Evolutionary conservation across 2,329 filamentous ascomycete species (phyloP).

Genomic region (Coniochaeta hoffmannii): DNA sequence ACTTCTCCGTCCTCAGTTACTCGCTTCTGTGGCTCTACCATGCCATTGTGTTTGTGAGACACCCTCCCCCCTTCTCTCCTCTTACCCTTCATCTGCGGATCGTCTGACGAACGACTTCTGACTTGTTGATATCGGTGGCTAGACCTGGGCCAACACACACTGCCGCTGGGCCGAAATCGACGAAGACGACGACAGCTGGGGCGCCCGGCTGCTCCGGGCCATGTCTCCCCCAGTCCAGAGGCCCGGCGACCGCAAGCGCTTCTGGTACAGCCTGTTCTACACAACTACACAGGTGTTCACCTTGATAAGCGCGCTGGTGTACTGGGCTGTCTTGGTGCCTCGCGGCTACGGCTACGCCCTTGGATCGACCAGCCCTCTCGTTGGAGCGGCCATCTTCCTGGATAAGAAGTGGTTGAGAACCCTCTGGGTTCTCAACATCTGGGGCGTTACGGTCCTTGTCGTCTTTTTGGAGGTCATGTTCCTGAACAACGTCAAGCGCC

Average conservation of each 20-base stretch:
- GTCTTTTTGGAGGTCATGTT: constrained; percentile 37
- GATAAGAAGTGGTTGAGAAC: constrained; percentile 38
- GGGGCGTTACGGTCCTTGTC: constrained; percentile 32
- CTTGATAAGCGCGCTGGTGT: constrained; percentile 43
- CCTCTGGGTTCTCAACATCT: constrained; percentile 39
- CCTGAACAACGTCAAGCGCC: constrained; percentile 47
- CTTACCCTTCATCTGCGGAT: no score
- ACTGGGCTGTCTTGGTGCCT: constrained; percentile 34
- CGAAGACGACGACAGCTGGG: constrained; percentile 25
- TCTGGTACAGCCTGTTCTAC: constrained; percentile 44
- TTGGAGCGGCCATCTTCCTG: constrained; percentile 25
- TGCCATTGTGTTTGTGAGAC: constrained; percentile 36
- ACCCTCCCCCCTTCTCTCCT: background rate
- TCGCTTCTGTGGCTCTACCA: constrained; percentile 37
- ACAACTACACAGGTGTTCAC: constrained; percentile 35
- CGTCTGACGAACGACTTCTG: background rate
- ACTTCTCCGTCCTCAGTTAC: constrained; percentile 36
- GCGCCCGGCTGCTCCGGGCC: constrained; percentile 26
- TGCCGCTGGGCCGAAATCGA: constrained; percentile 37
- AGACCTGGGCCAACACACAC: constrained; percentile 47
- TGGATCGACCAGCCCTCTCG: background rate
- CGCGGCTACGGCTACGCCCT: constrained; percentile 27
- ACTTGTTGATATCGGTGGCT: background rate
- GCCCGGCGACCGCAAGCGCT: constrained; percentile 31
- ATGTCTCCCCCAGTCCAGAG: constrained; percentile 39